Conservation (phyloP, 2,329 filamentous ascomycete species). For the Ceratocystis ficicola region DNA sequence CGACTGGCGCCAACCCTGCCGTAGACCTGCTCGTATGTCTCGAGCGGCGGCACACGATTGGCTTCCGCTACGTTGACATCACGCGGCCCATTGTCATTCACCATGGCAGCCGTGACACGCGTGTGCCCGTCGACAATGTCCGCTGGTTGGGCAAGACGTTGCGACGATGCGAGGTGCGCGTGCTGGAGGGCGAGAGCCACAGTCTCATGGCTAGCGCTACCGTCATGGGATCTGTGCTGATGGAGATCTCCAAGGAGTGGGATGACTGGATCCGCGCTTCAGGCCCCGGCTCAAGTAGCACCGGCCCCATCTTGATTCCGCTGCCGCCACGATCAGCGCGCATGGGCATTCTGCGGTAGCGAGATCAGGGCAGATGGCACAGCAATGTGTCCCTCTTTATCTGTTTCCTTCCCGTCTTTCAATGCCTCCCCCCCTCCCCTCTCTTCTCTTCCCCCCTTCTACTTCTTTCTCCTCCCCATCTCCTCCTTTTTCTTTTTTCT, state of each 20-base stretch:
- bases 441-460: too few species aligned
- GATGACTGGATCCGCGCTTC: slow-evolving; percentile 66
- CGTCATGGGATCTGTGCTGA: slow-evolving; percentile 89
- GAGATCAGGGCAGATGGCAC: not conserved
- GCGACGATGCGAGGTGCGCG: slow-evolving; percentile 79
- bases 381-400: not conserved
- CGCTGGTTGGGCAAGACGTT: slow-evolving; percentile 90
- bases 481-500: not conserved
- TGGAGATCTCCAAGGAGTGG: slow-evolving; percentile 91
- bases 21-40: slow-evolving; percentile 87
- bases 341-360: not conserved
- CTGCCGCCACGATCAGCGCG: not conserved
- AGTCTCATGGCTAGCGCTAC: slow-evolving; percentile 87
- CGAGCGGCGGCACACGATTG: slow-evolving; percentile 80
- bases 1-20: slow-evolving; percentile 81
- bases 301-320: not conserved
- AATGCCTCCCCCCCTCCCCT: too few species aligned
- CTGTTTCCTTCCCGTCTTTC: too few species aligned
- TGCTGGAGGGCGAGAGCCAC: slow-evolving; percentile 85
- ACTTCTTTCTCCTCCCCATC: too few species aligned
- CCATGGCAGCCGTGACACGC: slow-evolving; percentile 78
- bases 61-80: slow-evolving; percentile 95
- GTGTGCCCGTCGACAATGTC: slow-evolving; percentile 90
- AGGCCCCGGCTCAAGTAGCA: slow-evolving; percentile 26
- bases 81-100: slow-evolving; percentile 84